These are phyloP conservation scores for Heterobasidion occidentale DNA, from an alignment of 1,284 basidiomycete genomes.

Conservation along the genomic window DNA sequence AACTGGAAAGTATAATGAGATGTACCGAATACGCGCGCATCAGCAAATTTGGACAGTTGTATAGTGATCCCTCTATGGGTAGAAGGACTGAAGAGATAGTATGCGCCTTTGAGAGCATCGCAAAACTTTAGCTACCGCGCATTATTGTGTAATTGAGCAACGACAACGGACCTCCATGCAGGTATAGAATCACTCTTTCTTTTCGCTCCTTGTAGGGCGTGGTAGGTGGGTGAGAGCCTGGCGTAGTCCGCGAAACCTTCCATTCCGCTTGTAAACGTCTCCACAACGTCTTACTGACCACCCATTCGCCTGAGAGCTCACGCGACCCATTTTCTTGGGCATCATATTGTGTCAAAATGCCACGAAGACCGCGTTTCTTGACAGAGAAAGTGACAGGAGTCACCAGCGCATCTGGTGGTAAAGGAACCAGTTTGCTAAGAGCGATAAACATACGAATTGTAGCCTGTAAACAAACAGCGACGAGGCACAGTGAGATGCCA, in stretches of 20 bases:
- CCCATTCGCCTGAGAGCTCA: constrained; percentile 93
- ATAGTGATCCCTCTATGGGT: constrained; percentile 91
- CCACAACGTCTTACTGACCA: constrained; percentile 90
- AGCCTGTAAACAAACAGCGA: constrained; percentile 28
- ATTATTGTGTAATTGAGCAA: no score
- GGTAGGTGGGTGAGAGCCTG: neutral
- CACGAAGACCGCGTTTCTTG: constrained; percentile 61
- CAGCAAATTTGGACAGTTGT: constrained; percentile 84
- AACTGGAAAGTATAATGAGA: constrained; percentile 7
- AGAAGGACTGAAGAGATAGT: constrained; percentile 92
- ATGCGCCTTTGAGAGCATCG: constrained; percentile 55
- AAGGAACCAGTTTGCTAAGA: constrained; percentile 76
- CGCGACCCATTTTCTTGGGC: constrained; percentile 65
- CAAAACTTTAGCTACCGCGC: neutral
- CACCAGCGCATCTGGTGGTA: constrained; percentile 90
- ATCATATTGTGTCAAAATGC: constrained; percentile 74
- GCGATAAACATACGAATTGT: constrained; percentile 78
- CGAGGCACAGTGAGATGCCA: neutral
- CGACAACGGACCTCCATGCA: constrained; percentile 72
- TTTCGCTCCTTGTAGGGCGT: constrained; percentile 31
- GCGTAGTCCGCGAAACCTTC: constrained; percentile 29
- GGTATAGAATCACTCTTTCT: constrained; percentile 85
- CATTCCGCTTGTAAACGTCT: constrained; percentile 82
- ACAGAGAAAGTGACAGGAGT: constrained; percentile 94
- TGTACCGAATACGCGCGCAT: constrained; percentile 91